Conservation (phyloP, 140 eudicot species). For the Oenanthe javanica region DNA sequence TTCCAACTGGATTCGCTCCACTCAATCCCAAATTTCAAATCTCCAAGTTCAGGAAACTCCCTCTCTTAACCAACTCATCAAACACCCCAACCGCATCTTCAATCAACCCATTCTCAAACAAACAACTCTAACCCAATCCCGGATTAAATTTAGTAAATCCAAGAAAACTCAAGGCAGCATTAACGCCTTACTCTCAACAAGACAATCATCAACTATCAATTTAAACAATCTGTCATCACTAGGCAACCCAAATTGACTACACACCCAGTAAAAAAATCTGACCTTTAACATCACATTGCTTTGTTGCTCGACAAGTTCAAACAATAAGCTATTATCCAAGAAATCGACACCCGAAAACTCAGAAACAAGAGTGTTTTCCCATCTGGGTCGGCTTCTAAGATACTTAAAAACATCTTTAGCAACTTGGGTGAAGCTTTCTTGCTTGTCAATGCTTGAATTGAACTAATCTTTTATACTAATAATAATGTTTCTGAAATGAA, state of each 20-base stretch:
- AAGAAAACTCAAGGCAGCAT: slow-evolving; percentile 44
- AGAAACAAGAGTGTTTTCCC: slow-evolving; percentile 58
- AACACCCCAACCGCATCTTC: slow-evolving; percentile 50
- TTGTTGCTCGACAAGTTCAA: slow-evolving; percentile 45
- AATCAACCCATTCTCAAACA: slow-evolving; percentile 46
- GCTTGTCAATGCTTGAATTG: slow-evolving; percentile 13
- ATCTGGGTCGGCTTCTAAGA: slow-evolving; percentile 55
- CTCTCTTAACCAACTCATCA: slow-evolving; percentile 26
- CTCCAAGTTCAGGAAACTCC: slow-evolving; percentile 29
- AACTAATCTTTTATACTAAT: slow-evolving; percentile 7
- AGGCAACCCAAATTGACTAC: slow-evolving; percentile 27
- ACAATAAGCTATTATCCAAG: slow-evolving; percentile 32
- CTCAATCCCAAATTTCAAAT: slow-evolving; percentile 53
- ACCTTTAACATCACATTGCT: slow-evolving; percentile 35
- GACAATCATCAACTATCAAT: slow-evolving; percentile 36
- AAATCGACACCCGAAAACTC: slow-evolving; percentile 54
- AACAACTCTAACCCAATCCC: slow-evolving; percentile 35
- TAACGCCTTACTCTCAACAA: slow-evolving; percentile 42
- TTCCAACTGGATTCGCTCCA: slow-evolving; percentile 27
- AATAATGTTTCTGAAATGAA: slow-evolving; percentile 21
- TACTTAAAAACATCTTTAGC: slow-evolving; percentile 38
- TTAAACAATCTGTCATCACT: slow-evolving; percentile 27
- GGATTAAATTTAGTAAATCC: slow-evolving; percentile 31
- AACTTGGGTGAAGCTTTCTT: slow-evolving; percentile 17
- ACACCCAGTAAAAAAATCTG: slow-evolving; percentile 55